These are phyloP conservation scores for Camelina hispida DNA, from an alignment of 345 rosid genomes.

Conservation along the genomic window DNA sequence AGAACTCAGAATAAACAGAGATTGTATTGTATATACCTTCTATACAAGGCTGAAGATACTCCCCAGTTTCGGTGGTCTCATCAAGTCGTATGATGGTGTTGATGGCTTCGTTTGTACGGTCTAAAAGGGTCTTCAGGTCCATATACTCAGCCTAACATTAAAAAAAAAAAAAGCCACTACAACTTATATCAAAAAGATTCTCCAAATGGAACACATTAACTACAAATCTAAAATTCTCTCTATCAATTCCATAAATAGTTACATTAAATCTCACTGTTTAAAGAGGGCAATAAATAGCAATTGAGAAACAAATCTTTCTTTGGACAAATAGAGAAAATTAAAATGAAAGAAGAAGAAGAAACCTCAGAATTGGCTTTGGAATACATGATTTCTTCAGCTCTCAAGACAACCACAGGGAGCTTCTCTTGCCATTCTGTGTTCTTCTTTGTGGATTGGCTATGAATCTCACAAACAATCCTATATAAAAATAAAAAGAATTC, in stretches of 20 bases:
- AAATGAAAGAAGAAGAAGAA: slow-evolving; percentile 12
- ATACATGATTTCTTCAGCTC: slow-evolving; percentile 96
- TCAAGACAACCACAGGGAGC: slow-evolving; percentile 79
- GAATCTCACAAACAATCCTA: slow-evolving; percentile 79
- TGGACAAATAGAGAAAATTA: slow-evolving; percentile 12
- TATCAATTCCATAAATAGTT: slow-evolving; percentile 3
- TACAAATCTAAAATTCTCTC: slow-evolving; percentile 1
- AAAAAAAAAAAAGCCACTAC: not conserved
- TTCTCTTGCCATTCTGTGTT: slow-evolving; percentile 95
- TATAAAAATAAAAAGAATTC: not conserved
- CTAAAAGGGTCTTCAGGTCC: slow-evolving; percentile 74
- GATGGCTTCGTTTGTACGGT: slow-evolving; percentile 82
- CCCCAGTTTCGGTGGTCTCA: slow-evolving; percentile 77
- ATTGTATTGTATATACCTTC: slow-evolving; percentile 65
- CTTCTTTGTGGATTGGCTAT: slow-evolving; percentile 68
- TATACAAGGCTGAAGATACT: slow-evolving; percentile 87
- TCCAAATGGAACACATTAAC: slow-evolving; percentile 11
- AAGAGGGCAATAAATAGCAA: slow-evolving; percentile 22
- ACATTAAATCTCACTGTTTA: slow-evolving; percentile 29
- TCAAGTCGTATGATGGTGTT: slow-evolving; percentile 91
- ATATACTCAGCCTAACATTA: slow-evolving; percentile 73
- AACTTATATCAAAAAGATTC: not conserved
- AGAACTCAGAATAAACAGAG: not conserved
- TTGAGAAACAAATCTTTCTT: not conserved
- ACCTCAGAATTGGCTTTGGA: slow-evolving; percentile 99